Evolutionary conservation across 225 moss, liverwort and hornwort species (phyloP).

Genomic region (Lunularia cruciata): DNA sequence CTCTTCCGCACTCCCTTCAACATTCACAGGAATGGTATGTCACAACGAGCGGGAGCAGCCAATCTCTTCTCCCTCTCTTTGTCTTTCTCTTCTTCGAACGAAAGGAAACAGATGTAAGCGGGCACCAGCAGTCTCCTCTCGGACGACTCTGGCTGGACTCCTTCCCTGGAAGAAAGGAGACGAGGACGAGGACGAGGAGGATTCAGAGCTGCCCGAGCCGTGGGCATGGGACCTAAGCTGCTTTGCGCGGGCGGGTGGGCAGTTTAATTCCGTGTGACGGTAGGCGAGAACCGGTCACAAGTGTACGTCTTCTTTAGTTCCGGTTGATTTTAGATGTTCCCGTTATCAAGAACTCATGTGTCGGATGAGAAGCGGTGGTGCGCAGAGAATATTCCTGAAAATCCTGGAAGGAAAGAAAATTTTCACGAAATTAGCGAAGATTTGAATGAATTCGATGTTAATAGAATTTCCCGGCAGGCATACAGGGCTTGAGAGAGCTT

Average conservation of each 20-base stretch:
- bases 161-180: not conserved
- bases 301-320: too few species aligned
- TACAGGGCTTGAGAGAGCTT: too few species aligned
- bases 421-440: too few species aligned
- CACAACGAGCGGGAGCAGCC: slow-evolving; percentile 16
- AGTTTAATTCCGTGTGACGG: too few species aligned
- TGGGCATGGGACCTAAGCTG: not conserved
- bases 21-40: slow-evolving; percentile 1
- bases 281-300: too few species aligned
- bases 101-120: slow-evolving; percentile 16
- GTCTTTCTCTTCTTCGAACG: not conserved
- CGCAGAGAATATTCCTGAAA: too few species aligned
- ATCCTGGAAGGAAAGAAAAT: too few species aligned
- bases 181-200: slow-evolving; percentile 5
- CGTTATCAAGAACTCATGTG: too few species aligned
- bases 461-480: too few species aligned
- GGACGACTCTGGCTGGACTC: slow-evolving; percentile 13
- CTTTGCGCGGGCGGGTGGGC: slow-evolving; percentile 15
- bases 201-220: not conserved
- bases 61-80: slow-evolving; percentile 16
- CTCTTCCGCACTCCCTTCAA: not conserved
- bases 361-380: too few species aligned
- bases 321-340: too few species aligned
- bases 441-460: too few species aligned
- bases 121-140: slow-evolving; percentile 14